A percentile compares a stretch with the other conserved stretches of the same genome.
phyloP scores from a whole-genome alignment of 208 protist genomes.

The Herpetomonas samuelpessoai region DNA sequence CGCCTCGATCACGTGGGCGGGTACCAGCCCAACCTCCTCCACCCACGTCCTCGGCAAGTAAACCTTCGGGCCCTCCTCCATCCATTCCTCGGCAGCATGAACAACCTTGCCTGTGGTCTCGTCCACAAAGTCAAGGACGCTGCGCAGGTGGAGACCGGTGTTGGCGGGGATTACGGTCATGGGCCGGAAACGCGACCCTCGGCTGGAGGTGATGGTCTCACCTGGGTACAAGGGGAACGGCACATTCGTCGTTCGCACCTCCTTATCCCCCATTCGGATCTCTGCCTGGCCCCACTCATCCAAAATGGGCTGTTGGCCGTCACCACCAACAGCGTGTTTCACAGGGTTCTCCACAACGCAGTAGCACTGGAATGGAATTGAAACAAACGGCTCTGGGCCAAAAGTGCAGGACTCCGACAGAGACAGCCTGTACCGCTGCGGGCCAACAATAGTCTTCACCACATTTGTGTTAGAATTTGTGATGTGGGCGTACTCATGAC shows the following conservation, averaged over 20 bases:
- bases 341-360: conserved; percentile 74
- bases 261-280: conserved; percentile 88
- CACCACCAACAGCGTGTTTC: conserved; percentile 34
- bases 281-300: conserved; percentile 76
- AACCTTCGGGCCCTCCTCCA: conserved; percentile 87
- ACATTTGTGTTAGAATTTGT: conserved; percentile 95
- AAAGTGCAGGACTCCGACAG: conserved; percentile 92
- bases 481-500: conserved; percentile 92
- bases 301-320: conserved; percentile 13
- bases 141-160: conserved; percentile 80
- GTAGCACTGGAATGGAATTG: conserved; percentile 65
- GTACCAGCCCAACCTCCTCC: conserved; percentile 62
- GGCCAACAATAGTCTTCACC: conserved; percentile 80
- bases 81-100: conserved; percentile 89
- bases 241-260: conserved; percentile 89
- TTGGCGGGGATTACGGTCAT: conserved; percentile 77
- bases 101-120: conserved; percentile 17
- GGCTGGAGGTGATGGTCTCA: conserved; percentile 47
- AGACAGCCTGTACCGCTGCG: conserved; percentile 89
- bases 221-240: conserved; percentile 94
- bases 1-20: conserved; percentile 68
- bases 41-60: conserved; percentile 91
- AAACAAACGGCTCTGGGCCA: conserved; percentile 71
- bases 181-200: conserved; percentile 46
- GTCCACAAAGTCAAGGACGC: conserved; percentile 66